Conservation (phyloP, 2,329 filamentous ascomycete genomes). For the Cercospora sojina region DNA sequence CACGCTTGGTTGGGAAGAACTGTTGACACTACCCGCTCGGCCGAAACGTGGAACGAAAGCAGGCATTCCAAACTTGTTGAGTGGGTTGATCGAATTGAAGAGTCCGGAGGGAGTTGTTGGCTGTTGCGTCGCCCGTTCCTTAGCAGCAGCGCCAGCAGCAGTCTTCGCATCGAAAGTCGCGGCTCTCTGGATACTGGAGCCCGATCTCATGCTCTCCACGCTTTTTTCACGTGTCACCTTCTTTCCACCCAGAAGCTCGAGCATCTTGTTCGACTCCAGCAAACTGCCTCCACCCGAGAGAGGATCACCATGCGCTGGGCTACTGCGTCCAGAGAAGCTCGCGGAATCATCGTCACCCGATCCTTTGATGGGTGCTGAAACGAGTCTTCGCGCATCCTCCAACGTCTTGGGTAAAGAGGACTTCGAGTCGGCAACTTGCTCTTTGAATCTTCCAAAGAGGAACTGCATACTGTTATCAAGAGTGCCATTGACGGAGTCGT, state of each 20-base stretch:
- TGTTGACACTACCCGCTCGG: slow-evolving; percentile 30
- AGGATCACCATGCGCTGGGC: slow-evolving; percentile 35
- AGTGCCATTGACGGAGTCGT: slow-evolving; percentile 89
- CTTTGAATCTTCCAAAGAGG: slow-evolving; percentile 81
- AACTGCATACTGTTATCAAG: slow-evolving; percentile 93
- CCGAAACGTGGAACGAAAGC: slow-evolving; percentile 38
- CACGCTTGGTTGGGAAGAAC: slow-evolving; percentile 18
- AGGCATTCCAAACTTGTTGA: slow-evolving; percentile 40
- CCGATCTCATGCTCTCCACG: slow-evolving; percentile 69
- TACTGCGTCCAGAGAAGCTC: slow-evolving; percentile 42
- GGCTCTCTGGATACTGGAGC: slow-evolving; percentile 52
- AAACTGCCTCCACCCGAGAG: slow-evolving; percentile 26
- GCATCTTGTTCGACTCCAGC: slow-evolving; percentile 62
- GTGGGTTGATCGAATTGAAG: slow-evolving; percentile 38
- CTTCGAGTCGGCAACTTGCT: slow-evolving; percentile 57
- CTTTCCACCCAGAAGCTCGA: slow-evolving; percentile 70
- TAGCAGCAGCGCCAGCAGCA: slow-evolving; percentile 21
- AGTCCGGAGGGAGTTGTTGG: slow-evolving; percentile 26
- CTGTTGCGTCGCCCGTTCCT: slow-evolving; percentile 16
- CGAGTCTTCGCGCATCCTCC: slow-evolving; percentile 86
- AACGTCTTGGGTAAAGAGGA: slow-evolving; percentile 74
- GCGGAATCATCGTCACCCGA: slow-evolving; percentile 27
- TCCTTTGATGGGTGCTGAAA: slow-evolving; percentile 61
- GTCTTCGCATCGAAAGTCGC: slow-evolving; percentile 30
- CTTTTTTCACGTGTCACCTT: slow-evolving; percentile 67